Evolutionary conservation across 2,329 filamentous ascomycete genomes (phyloP).

Genomic region (Pezicula rhizophila): DNA sequence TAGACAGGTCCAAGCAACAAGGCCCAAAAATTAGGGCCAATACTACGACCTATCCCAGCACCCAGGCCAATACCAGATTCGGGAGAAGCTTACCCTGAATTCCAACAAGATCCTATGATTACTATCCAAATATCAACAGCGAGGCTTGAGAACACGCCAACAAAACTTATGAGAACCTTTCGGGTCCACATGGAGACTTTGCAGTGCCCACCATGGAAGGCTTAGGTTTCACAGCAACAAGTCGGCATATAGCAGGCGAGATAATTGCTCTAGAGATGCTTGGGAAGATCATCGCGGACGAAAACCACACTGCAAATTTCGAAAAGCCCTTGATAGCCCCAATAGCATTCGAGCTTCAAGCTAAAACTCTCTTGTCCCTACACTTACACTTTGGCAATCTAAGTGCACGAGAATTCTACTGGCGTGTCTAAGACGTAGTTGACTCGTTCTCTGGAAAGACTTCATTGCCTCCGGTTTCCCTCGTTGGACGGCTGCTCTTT

Average conservation of each 20-base stretch:
- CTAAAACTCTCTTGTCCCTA: slow-evolving; percentile 68
- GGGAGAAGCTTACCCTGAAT: slow-evolving; percentile 52
- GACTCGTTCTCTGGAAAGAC: slow-evolving; percentile 48
- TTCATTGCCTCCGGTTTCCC: slow-evolving; percentile 55
- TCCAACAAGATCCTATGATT: slow-evolving; percentile 47
- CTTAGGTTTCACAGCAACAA: slow-evolving; percentile 62
- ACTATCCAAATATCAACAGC: slow-evolving; percentile 54
- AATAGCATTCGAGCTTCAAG: slow-evolving; percentile 65
- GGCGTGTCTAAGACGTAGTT: slow-evolving; percentile 59
- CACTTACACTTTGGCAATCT: slow-evolving; percentile 70
- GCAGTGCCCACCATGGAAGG: slow-evolving; percentile 65
- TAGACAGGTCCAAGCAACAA: slow-evolving; percentile 57
- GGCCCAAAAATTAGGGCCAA: slow-evolving; percentile 54
- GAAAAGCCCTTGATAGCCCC: slow-evolving; percentile 72
- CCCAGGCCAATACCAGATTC: slow-evolving; percentile 58
- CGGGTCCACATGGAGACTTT: slow-evolving; percentile 65
- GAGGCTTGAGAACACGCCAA: slow-evolving; percentile 47
- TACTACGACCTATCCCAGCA: slow-evolving; percentile 54
- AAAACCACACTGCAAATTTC: slow-evolving; percentile 66
- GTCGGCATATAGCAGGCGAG: slow-evolving; percentile 67
- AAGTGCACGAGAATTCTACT: slow-evolving; percentile 67
- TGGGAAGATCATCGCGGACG: slow-evolving; percentile 51
- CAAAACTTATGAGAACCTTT: slow-evolving; percentile 51
- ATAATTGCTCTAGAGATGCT: slow-evolving; percentile 53
- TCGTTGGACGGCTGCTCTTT: slow-evolving; percentile 70